Evolutionary conservation across 2,329 filamentous ascomycete species (phyloP), one percentile per base, ranked within the genome.

Genomic region (Lizonia empirigonia): DNA sequence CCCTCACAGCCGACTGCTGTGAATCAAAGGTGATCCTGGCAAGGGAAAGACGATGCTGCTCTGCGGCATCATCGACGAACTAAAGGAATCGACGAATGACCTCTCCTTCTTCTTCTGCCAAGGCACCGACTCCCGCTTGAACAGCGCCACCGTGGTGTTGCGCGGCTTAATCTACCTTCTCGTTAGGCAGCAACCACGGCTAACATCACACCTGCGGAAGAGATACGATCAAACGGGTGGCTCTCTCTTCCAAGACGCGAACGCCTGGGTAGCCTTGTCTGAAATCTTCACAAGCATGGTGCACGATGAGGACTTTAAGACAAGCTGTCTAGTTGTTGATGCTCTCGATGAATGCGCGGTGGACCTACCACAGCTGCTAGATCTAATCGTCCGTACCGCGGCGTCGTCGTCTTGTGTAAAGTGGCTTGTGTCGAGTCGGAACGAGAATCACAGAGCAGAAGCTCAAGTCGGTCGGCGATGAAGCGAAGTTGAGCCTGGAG

Each of bases 141-240:
- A 77, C 51, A 76, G 59, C 37, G 74, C 74, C 0, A 68, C 58
- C 0, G 66, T 76, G 1, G 72, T 80, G 0, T 56, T 82, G 1
- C 71, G 75, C 0, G 76, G 79, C 0, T 64, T 82, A 0, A 66
- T 81, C 0, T 78, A 71, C 32, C 26, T 74, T 8, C 64, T 83
- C 0, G 41, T 75, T 1, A 33, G 47, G 0, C 60, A 76, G 37
- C 27, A 54, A 8, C 50, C 35, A 8, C 34, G 30, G 10, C 53
- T 59, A 33, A 24, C 15, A 9, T 5, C 7, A n/a, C 46, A 59
- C 15, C n/a, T 59, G 7, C 50, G 47, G 2, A 49, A 50, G 16
- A 50, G 38, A 35, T 16, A 51, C 37, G 40, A 56, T 13, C 3
- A 13, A 4, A 33, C 39, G 1, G 47, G 50, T 22, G 46, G 36